Evolutionary conservation across 1,284 basidiomycete genomes (phyloP), one percentile per base, ranked within the genome.

Genomic region (Pseudozyma sp.): DNA sequence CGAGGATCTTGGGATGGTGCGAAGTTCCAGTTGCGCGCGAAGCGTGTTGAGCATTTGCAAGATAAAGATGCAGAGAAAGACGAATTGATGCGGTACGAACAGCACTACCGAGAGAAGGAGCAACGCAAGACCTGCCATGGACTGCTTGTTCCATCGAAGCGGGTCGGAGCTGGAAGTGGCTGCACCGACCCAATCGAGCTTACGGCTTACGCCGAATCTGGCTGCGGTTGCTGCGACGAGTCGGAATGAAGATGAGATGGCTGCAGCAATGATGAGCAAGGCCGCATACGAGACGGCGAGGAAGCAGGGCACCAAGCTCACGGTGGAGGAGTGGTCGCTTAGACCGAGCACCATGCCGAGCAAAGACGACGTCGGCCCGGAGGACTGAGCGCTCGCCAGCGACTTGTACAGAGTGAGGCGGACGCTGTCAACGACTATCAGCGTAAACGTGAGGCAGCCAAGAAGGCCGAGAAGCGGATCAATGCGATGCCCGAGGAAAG

Each of bases 61-160:
- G 14, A 92, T 74, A 88, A 92, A 93, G 71, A 91, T 90, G 39
- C 92, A 90, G 14, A 96, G 88, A 83, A 92, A 94, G 1, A 92
- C 93, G 36, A 95, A 92, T 85, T 97, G 94, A 89, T 93, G 94
- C 0, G 95, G 95, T 19, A 96, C 87, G 61, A 93, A 86, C 34
- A 93, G 77, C 70, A 91, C 89, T 45, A 94, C 90, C 13, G 91
- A 86, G 12, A 89, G 67, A 48, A 91, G 87, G n/a, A 95, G 87
- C 14, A 91, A 54, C 6, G 79, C 78, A 81, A 93, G 89, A 1
- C 91, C 92, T 7, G 90, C 49, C 16, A 91, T 52, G 9, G 74
- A 68, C 31, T 55, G 64, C 0, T 48, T 52, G 39, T 64, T 67
- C 67, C 66, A 68, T n/a, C 51, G 59, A 11, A 65, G 58, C 6